phyloP scores from a whole-genome alignment of 331 rosid species.

The Acacia concinna region DNA sequence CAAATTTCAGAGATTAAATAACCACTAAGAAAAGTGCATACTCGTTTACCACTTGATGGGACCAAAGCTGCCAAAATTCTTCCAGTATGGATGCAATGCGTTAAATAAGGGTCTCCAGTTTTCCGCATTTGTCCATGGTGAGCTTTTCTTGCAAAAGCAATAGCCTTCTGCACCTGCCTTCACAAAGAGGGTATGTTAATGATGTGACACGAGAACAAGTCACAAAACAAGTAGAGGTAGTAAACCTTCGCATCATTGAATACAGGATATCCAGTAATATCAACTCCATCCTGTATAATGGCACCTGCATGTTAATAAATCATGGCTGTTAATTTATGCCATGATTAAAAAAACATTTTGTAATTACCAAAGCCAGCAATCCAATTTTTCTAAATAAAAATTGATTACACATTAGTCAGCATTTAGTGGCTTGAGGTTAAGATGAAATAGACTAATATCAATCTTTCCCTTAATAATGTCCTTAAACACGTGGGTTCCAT shows the following conservation, averaged over 20 bases:
- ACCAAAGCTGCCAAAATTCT: constrained; percentile 87
- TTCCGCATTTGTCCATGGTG: constrained; percentile 84
- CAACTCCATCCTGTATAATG: constrained; percentile 80
- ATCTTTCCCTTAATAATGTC: background rate
- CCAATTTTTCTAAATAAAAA: constrained; percentile 4
- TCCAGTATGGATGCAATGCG: constrained; percentile 90
- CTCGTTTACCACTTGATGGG: constrained; percentile 82
- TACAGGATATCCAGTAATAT: constrained; percentile 79
- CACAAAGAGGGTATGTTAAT: constrained; percentile 56
- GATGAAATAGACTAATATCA: background rate
- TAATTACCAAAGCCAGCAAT: constrained; percentile 2
- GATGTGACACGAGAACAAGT: constrained; percentile 37
- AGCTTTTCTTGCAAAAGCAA: constrained; percentile 86
- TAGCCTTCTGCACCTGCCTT: constrained; percentile 99
- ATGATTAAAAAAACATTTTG: background rate
- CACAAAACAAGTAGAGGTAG: constrained; percentile 33
- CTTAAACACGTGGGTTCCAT: background rate
- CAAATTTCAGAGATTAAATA: constrained; percentile 11
- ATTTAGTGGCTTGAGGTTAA: background rate
- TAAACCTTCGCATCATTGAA: constrained; percentile 80
- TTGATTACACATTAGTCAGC: constrained; percentile 7
- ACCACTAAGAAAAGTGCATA: constrained; percentile 40
- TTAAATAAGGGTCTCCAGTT: constrained; percentile 92
- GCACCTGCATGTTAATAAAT: constrained; percentile 58
- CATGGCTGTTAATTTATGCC: background rate